Evolutionary conservation across 2,329 filamentous ascomycete genomes (phyloP), one percentile per base, ranked within the genome.

Genomic region (Alternaria consortialis): DNA sequence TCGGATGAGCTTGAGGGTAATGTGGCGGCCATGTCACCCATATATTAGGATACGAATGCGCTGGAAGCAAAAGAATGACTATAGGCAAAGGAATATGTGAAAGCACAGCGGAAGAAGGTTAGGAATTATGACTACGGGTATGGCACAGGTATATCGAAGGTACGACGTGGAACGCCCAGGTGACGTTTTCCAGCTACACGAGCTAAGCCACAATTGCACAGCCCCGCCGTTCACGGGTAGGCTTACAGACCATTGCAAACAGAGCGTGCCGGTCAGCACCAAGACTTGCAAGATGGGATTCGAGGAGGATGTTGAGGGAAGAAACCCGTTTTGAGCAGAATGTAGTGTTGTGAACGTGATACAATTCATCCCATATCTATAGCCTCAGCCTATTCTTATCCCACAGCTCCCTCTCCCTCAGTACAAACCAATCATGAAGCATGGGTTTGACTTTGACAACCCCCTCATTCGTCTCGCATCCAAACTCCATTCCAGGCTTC

Each of bases 351-450:
- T 25, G 13, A 1, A 37, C 4, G n/a, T 25, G 1, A 4, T 7
- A 6, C 23, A 1, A 11, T 25, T 50, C 20, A 36, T 36, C 7
- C 8, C 20, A 36, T 37, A 1, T 37, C 42, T 57, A 68, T 42
- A 66, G 32, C 53, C 67, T 67, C 15, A 54, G 59, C 50, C 67
- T 68, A 17, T 62, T 66, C 62, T 74, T 75, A 50, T 69, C 69
- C 75, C 75, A 76, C 3, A 77, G 20, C 12, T 67, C 67, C 48
- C 64, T 68, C 51, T 74, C 73, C 77, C 70, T 84, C 68, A 76
- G 71, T 60, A 81, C 80, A 20, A 85, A 79, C 94, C 94, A 98
- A 40, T 88, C 83, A 0, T 94, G 93, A 69, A 97, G 89, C 78
- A 97, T 91, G 0, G 94, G 80, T 67, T 80, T 80, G 7, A 84